Evolutionary conservation across 78 protist genomes (phyloP), one percentile per base, ranked within the genome.

Genomic region (slime mould (Dictyostelium discoideum)): DNA sequence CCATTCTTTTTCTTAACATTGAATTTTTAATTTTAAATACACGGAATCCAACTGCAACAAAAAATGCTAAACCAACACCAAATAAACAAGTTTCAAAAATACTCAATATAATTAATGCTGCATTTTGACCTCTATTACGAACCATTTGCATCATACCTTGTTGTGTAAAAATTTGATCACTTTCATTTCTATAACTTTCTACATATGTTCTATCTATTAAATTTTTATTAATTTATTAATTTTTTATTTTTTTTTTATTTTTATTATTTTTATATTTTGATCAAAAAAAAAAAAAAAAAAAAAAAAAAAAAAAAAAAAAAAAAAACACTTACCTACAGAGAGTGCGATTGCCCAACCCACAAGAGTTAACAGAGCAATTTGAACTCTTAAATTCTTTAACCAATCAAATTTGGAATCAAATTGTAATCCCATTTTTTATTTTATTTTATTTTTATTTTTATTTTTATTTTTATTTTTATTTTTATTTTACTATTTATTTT

Each of bases 31-130:
- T 90, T 72, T 82, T 39, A 37, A 90, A 90, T 29, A 90, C 94
- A 46, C 94, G 74, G 10, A 85, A 37, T 9, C 94, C 94, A 6
- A 76, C 94, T 8, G 81, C 80, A 39, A 90, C 39, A 3, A 90
- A 82, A 37, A 90, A 90, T 22, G 67, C 81, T 18, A 90, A 10
- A 50, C 94, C 94, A 16, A 90, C 10, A 57, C 94, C 94, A 90
- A 90, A 90, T 48, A 90, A 54, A 67, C 44, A 7, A 4, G 94
- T 90, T 65, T 90, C 94, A 8, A 90, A 26, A 46, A 90, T 72
- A 46, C 80, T 77, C 3, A 90, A 50, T 32, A 90, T 67, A 72
- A 65, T 77, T 2, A 67, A 60, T 7, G 85, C 76, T 2, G 76
- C 85, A 54, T 87, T 87, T 37, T 76, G 50, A 24, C 26, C 48